Percentiles rank a stretch among this genome's conserved stretches.
Conservation (phyloP, 805 yeast species). For the Tetrapisispora pingtungensis region DNA sequence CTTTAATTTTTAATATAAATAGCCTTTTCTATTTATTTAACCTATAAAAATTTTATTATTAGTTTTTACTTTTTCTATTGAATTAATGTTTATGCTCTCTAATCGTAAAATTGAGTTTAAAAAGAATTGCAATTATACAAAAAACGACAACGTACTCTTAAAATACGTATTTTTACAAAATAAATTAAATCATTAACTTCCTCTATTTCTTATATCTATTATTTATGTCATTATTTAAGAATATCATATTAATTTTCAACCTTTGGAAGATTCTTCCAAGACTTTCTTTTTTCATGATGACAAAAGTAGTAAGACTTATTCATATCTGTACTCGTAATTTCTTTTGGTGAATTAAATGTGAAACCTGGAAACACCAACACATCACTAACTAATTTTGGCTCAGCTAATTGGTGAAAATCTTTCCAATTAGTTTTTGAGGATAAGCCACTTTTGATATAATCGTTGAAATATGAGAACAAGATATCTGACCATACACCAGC, state of each 20-base stretch:
- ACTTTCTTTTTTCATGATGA: conserved; percentile 22
- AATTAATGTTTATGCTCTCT: too few relatives aligned
- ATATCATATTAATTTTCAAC: conserved; percentile 7
- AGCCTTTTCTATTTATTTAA: background rate
- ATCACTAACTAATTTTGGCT: conserved; percentile 53
- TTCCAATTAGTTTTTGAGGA: conserved; percentile 40
- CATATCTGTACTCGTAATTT: conserved; percentile 16
- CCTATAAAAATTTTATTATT: too few relatives aligned
- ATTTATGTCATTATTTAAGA: background rate
- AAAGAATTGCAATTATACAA: too few relatives aligned
- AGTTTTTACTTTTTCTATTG: too few relatives aligned
- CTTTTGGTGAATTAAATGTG: conserved; percentile 26
- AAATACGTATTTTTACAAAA: too few relatives aligned
- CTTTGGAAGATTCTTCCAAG: conserved; percentile 26
- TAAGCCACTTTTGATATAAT: conserved; percentile 32
- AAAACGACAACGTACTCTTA: too few relatives aligned
- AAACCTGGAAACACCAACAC: conserved; percentile 51
- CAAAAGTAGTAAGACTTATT: conserved; percentile 21
- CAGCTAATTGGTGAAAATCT: conserved; percentile 47
- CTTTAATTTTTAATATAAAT: background rate
- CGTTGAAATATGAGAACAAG: conserved; percentile 69
- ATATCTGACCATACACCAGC: conserved; percentile 92
- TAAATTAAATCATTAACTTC: too few relatives aligned
- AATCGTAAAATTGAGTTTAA: too few relatives aligned
- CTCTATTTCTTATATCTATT: too few relatives aligned